These are phyloP conservation scores for Funneliformis geosporum DNA, from an alignment of 192 early-diverging fungal genomes.

Conservation along the genomic window DNA sequence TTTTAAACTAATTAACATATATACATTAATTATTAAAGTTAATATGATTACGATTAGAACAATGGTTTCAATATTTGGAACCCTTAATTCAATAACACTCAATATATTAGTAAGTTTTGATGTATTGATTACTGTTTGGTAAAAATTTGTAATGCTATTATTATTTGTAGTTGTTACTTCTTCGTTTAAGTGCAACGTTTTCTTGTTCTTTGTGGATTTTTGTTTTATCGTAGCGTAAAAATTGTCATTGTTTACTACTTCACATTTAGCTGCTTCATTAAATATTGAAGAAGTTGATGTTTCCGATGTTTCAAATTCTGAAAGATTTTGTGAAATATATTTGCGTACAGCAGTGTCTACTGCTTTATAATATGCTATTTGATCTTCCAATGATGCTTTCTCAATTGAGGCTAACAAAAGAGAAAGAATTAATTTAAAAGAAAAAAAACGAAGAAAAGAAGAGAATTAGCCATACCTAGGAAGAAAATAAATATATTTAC, in stretches of 20 bases:
- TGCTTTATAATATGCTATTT: conserved; percentile 44
- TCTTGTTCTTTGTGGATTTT: no score
- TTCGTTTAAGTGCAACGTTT: no score
- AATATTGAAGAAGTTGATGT: background rate
- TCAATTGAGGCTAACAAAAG: conserved; percentile 45
- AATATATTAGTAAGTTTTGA: no score
- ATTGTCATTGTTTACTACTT: background rate
- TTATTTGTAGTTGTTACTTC: no score
- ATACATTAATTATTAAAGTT: background rate
- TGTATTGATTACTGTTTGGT: no score
- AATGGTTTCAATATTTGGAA: background rate
- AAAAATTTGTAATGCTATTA: background rate
- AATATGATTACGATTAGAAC: background rate
- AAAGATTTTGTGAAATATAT: background rate
- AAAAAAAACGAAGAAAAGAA: background rate
- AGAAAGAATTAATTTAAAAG: background rate
- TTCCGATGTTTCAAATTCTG: background rate
- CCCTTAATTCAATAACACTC: background rate
- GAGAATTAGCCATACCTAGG: no score
- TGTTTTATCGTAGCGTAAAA: no score
- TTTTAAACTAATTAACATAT: background rate
- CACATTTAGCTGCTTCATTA: background rate
- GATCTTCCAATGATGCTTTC: conserved; percentile 49
- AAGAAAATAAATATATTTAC: conserved; percentile 40
- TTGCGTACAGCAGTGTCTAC: conserved; percentile 35